These are phyloP conservation scores for Arthrobotrys pseudoclavata DNA, from an alignment of 2,329 filamentous ascomycete genomes.

Conservation along the genomic window DNA sequence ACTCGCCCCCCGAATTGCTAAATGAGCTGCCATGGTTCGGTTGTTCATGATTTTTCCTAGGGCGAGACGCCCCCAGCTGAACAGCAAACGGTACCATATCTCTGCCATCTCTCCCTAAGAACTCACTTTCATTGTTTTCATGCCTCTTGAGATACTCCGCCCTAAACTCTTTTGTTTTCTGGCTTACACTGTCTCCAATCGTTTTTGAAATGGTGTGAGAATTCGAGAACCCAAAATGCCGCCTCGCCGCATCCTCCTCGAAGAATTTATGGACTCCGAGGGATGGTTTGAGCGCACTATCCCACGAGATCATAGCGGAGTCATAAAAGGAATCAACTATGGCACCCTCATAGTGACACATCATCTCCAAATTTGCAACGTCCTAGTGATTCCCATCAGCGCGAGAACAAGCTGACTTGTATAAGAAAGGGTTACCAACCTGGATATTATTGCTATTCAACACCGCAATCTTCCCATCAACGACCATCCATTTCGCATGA, in stretches of 20 bases:
- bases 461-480: slow-evolving; percentile 78
- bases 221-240: slow-evolving; percentile 44
- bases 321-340: slow-evolving; percentile 84
- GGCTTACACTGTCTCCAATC: slow-evolving; percentile 5
- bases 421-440: slow-evolving; percentile 49
- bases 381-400: slow-evolving; percentile 68
- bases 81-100: slow-evolving; percentile 43
- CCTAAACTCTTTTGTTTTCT: slow-evolving; percentile 20
- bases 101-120: slow-evolving; percentile 42
- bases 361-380: slow-evolving; percentile 86
- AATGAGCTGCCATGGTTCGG: not conserved
- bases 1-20: not conserved
- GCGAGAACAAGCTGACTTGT: not conserved
- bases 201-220: slow-evolving; percentile 31
- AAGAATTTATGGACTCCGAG: slow-evolving; percentile 70
- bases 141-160: slow-evolving; percentile 28
- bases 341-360: slow-evolving; percentile 80
- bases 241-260: slow-evolving; percentile 27
- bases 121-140: not conserved
- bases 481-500: slow-evolving; percentile 82
- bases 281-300: slow-evolving; percentile 73
- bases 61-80: slow-evolving; percentile 9
- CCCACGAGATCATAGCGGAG: slow-evolving; percentile 79
- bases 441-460: slow-evolving; percentile 84
- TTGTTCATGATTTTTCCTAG: not conserved